Evolutionary conservation across 2,329 filamentous ascomycete species (phyloP).

Genomic region (Cladophialophora yegresii): DNA sequence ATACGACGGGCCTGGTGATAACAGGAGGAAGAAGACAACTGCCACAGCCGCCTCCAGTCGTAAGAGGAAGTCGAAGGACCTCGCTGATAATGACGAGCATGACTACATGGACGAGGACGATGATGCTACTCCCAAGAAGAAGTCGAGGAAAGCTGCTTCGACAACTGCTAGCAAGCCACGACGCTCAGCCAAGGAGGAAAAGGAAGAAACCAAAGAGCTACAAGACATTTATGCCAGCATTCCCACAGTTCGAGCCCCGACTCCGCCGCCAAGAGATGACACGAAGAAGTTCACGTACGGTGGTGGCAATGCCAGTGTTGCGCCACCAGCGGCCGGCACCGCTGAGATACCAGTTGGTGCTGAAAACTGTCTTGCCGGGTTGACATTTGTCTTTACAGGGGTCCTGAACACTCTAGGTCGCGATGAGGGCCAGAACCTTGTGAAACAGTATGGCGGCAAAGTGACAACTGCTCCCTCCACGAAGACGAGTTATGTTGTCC

Average conservation of each 20-base stretch:
- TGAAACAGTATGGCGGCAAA: constrained; percentile 94
- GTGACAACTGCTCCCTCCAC: constrained; percentile 81
- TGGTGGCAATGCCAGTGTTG: constrained; percentile 59
- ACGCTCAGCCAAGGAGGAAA: constrained; percentile 65
- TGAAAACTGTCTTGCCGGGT: constrained; percentile 84
- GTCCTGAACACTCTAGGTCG: constrained; percentile 76
- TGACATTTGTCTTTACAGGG: constrained; percentile 95
- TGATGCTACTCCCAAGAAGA: constrained; percentile 60
- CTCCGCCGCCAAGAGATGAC: constrained; percentile 70
- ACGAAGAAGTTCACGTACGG: constrained; percentile 67
- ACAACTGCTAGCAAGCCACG: constrained; percentile 52
- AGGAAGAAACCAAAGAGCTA: constrained; percentile 69
- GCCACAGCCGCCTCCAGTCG: constrained; percentile 38
- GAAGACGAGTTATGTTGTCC: constrained; percentile 91
- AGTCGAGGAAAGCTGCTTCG: constrained; percentile 42
- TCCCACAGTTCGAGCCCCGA: constrained; percentile 76
- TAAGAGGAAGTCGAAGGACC: constrained; percentile 61
- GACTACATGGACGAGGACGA: constrained; percentile 41
- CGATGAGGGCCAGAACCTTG: constrained; percentile 79
- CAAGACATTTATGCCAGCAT: constrained; percentile 87
- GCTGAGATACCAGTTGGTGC: constrained; percentile 77
- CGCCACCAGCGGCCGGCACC: constrained; percentile 63
- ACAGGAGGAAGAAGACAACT: constrained; percentile 41
- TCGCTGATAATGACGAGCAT: constrained; percentile 52
- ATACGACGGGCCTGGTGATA: constrained; percentile 42